A percentile compares a stretch with the other conserved stretches of the same genome.
These are phyloP conservation scores for Polyplosphaeria fusca DNA, from an alignment of 495 filamentous ascomycete genomes.

Conservation along the genomic window DNA sequence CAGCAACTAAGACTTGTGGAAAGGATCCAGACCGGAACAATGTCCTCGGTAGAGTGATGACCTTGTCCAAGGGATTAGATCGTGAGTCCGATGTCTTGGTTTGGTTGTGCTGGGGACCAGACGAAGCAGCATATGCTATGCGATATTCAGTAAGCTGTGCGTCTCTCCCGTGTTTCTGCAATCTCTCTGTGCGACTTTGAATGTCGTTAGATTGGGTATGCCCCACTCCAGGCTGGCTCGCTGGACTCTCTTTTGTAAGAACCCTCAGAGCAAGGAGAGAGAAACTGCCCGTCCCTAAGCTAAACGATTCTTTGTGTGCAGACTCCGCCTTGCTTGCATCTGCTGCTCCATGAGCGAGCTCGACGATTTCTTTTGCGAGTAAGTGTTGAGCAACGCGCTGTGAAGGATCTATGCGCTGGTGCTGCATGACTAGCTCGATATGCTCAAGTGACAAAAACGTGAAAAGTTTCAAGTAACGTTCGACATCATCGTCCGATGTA, in stretches of 20 bases:
- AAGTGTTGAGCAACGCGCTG: constrained; percentile 74
- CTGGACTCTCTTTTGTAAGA: neutral
- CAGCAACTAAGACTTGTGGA: constrained; percentile 61
- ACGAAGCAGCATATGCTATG: neutral
- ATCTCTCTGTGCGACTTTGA: neutral
- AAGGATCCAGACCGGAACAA: constrained; percentile 42
- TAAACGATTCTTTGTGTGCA: constrained; percentile 29
- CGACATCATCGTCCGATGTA: constrained; percentile 75
- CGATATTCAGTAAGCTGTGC: neutral
- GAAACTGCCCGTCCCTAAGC: constrained; percentile 13
- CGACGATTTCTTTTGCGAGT: constrained; percentile 75
- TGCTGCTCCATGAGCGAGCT: constrained; percentile 66
- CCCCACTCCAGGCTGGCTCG: neutral
- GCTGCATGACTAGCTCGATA: constrained; percentile 61
- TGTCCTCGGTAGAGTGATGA: constrained; percentile 6
- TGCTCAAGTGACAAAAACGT: constrained; percentile 74
- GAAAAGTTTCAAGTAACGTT: constrained; percentile 79
- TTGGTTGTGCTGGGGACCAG: neutral
- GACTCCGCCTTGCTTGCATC: constrained; percentile 23
- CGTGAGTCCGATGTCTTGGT: neutral
- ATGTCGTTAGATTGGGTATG: neutral
- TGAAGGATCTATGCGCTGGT: constrained; percentile 63
- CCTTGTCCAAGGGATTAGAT: no score
- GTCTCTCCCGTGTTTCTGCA: neutral
- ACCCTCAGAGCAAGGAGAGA: constrained; percentile 23